These are phyloP conservation scores for Inga laurina DNA, from an alignment of 306 rosid species.

Conservation along the genomic window DNA sequence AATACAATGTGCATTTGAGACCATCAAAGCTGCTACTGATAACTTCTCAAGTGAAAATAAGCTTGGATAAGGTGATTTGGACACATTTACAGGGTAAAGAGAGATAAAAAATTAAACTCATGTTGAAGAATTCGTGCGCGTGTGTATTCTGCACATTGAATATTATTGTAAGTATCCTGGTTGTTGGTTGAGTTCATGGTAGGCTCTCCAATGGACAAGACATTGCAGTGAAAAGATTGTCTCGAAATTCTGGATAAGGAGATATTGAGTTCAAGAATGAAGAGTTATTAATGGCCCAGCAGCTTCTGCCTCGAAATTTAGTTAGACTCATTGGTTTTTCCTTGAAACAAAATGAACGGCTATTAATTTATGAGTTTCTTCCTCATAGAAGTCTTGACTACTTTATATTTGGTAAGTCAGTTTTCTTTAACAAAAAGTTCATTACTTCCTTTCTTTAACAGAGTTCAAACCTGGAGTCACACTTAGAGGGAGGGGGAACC, in stretches of 20 bases:
- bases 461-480: no score
- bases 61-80: slow-evolving; percentile 25
- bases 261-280: not conserved
- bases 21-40: not conserved
- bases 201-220: slow-evolving; percentile 2
- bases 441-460: not conserved
- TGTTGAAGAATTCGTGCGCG: not conserved
- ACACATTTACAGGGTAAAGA: slow-evolving; percentile 16
- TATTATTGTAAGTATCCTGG: not conserved
- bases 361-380: not conserved
- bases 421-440: not conserved
- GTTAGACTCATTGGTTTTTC: not conserved
- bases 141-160: not conserved
- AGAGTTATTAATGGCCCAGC: not conserved
- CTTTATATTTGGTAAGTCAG: not conserved
- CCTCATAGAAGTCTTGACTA: not conserved
- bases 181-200: slow-evolving; percentile 1
- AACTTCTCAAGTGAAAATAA: slow-evolving; percentile 5
- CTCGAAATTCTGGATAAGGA: not conserved
- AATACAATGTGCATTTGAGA: not conserved
- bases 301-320: not conserved
- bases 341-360: not conserved
- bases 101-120: not conserved
- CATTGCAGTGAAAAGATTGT: slow-evolving; percentile 7
- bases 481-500: no score